Conservation (phyloP, 2,329 filamentous ascomycete genomes). For the Neodidymelliopsis sp. region DNA sequence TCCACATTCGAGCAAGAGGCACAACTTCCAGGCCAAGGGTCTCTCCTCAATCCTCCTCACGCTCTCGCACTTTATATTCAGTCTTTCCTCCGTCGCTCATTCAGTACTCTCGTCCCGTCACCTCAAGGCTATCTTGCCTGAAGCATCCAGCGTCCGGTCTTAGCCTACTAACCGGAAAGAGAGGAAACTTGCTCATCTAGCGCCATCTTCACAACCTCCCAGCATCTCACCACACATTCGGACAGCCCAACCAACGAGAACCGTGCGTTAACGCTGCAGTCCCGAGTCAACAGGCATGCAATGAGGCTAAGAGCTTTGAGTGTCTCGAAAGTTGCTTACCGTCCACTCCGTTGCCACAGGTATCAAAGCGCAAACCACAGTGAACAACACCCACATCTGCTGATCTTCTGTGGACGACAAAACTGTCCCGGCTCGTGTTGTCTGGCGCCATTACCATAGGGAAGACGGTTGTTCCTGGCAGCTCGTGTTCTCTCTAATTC, state of each 20-base stretch:
- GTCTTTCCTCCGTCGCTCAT: conserved; percentile 7
- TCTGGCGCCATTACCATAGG: conserved; percentile 17
- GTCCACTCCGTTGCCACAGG: conserved; percentile 19
- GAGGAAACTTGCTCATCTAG: conserved; percentile 22
- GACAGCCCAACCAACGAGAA: conserved; percentile 27
- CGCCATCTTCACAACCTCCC: conserved; percentile 15
- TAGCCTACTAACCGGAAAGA: conserved; percentile 20
- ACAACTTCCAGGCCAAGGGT: conserved; percentile 6
- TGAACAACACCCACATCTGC: conserved; percentile 12
- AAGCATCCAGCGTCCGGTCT: conserved; percentile 21
- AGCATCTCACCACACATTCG: conserved; percentile 27
- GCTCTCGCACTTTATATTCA: conserved; percentile 1
- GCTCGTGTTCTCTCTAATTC: conserved; percentile 8
- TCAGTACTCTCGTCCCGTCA: conserved; percentile 21
- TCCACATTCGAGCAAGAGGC: conserved; percentile 18
- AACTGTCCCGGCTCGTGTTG: conserved; percentile 9
- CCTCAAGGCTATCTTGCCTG: conserved; percentile 12
- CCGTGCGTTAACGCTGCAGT: conserved; percentile 27
- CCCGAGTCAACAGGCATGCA: conserved; percentile 23
- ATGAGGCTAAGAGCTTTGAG: conserved; percentile 20
- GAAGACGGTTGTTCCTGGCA: conserved; percentile 11
- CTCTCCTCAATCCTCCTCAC: background rate
- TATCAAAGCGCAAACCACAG: conserved; percentile 13
- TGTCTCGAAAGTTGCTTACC: conserved; percentile 19
- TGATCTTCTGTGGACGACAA: conserved; percentile 12